A percentile compares a stretch with the other conserved stretches of the same genome.
Evolutionary conservation across 2,329 filamentous ascomycete species (phyloP).

Genomic region (Sordariomycetes sp.): DNA sequence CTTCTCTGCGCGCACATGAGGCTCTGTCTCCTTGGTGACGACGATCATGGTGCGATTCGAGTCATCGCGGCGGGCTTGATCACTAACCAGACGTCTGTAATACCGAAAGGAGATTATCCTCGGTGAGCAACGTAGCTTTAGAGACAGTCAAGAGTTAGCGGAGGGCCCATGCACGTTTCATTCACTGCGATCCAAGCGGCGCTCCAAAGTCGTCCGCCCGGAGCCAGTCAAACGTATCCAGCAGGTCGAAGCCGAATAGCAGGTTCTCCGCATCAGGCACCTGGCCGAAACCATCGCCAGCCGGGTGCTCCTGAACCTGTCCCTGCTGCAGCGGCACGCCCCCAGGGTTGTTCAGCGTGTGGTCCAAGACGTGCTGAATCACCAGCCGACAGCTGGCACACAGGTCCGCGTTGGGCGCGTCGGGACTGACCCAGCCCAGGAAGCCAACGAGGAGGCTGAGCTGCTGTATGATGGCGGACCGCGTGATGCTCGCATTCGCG

Average conservation of each 20-base stretch:
- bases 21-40: no score
- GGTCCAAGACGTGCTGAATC: slow-evolving; percentile 40
- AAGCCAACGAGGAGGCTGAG: slow-evolving; percentile 39
- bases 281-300: not conserved
- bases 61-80: no score
- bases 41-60: no score
- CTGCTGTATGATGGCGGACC: slow-evolving; percentile 39
- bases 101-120: no score
- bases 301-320: not conserved
- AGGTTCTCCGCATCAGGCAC: not conserved
- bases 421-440: slow-evolving; percentile 35
- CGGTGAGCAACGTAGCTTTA: no score
- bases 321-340: not conserved
- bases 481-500: slow-evolving; percentile 19
- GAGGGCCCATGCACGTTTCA: no score
- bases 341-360: slow-evolving; percentile 25
- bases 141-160: no score
- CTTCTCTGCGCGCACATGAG: no score
- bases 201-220: slow-evolving; percentile 13
- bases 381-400: slow-evolving; percentile 32
- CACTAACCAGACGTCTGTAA: no score
- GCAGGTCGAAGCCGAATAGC: slow-evolving; percentile 35
- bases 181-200: no score
- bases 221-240: slow-evolving; percentile 41
- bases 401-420: slow-evolving; percentile 35